Base-by-base conservation (phyloP, 495 filamentous ascomycete genomes). In the Podospora pseudocomata region DNA sequence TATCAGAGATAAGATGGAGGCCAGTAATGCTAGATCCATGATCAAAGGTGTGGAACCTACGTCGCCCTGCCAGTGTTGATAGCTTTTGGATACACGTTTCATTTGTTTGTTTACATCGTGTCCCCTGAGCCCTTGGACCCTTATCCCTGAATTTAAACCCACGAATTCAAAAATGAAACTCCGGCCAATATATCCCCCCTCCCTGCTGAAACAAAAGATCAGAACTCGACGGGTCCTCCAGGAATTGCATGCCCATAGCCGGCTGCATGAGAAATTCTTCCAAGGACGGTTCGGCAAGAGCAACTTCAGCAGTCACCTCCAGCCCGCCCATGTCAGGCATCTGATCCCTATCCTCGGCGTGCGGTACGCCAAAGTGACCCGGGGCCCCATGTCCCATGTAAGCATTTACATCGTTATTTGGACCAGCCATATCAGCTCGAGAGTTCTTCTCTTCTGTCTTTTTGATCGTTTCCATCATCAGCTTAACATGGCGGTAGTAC, bases 131-230 rank as follows among this genome's bases (percentile, higher is more conserved):
- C 34, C 34, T 3, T 39, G 34, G 11, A 39, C 11, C 0, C 1
- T 23, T 23, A 23, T 1, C 23, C 23, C 23, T 23, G 1, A 23
- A 1, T 23, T 23, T 23, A 23, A 1, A 23, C 23, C 23, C 9
- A 49, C 39, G 39, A 16, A 13, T 49, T 3, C 39, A 49, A 49
- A 49, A 49, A 13, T 49, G 39, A 55, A 65, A 65, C 64, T 65
- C 64, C 19, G 64, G 64, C 64, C 64, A 65, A 11, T 30, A 65
- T 18, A 65, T 19, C 53, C 64, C 64, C n/a, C 56, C 32, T 53
- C 32, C 64, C n/a, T 58, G 44, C 11, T 53, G 23, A 26, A 65
- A 58, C 23, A 58, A 26, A 19, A 20, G n/a, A 26, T 58, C 55
- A 1, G 23, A 58, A 23, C 55, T 26, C 7, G 56, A 34, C 20